Conservation (phyloP, 2,329 filamentous ascomycete genomes). For the Aspergillus texensis region DNA sequence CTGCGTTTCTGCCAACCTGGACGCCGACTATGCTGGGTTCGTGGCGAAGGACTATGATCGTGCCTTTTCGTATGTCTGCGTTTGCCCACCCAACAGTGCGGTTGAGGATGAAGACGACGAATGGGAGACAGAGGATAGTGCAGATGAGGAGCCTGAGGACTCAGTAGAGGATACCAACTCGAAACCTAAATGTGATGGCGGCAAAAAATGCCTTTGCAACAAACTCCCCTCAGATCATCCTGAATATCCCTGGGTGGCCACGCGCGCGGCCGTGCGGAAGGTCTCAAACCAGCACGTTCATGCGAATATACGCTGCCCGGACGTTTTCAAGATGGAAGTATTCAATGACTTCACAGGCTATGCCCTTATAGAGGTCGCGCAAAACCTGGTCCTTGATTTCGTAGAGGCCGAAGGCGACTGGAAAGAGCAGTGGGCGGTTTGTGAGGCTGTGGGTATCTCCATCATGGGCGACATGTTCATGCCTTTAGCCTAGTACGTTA, state of each 20-base stretch:
- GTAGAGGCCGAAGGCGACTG: constrained; percentile 37
- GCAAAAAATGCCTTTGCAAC: constrained; percentile 14
- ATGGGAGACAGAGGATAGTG: constrained; percentile 24
- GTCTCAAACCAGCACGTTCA: constrained; percentile 14
- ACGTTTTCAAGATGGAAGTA: constrained; percentile 47
- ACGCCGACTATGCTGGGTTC: constrained; percentile 13
- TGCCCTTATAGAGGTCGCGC: constrained; percentile 46
- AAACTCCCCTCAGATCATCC: constrained; percentile 13
- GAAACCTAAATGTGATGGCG: constrained; percentile 26
- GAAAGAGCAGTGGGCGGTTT: constrained; percentile 47
- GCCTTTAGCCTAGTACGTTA: constrained; percentile 25
- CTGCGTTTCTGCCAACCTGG: constrained; percentile 40
- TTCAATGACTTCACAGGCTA: constrained; percentile 48
- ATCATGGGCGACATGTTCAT: constrained; percentile 21
- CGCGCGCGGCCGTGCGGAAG: constrained; percentile 6
- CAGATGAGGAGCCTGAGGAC: neutral
- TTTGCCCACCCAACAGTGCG: constrained; percentile 1
- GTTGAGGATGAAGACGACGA: neutral
- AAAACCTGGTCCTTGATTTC: constrained; percentile 49
- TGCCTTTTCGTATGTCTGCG: constrained; percentile 4
- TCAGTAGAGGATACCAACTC: constrained; percentile 25
- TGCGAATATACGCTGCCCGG: constrained; percentile 39
- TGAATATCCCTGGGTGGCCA: constrained; percentile 11
- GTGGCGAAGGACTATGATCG: neutral
- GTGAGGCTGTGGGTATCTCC: constrained; percentile 41